Evolutionary conservation across 148 eudicot genomes (phyloP).

Genomic region (Silene conica): DNA sequence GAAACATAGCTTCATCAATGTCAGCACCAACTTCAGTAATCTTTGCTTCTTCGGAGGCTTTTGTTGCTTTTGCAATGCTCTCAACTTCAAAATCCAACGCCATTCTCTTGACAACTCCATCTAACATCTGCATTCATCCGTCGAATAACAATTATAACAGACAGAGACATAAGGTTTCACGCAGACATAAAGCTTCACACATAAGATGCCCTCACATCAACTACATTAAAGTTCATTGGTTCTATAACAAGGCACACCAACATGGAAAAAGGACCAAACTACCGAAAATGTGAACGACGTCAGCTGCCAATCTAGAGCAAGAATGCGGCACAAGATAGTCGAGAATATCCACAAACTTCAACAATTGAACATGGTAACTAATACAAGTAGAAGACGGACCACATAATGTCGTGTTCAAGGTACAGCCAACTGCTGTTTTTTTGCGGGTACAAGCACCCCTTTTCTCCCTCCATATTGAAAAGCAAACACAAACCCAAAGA

Average conservation of each 20-base stretch:
- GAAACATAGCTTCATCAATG: slow-evolving; percentile 27
- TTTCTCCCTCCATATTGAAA: background rate
- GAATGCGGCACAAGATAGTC: background rate
- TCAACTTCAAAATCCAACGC: slow-evolving; percentile 83
- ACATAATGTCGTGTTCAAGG: background rate
- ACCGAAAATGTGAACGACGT: background rate
- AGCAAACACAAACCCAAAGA: background rate
- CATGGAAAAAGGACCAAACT: background rate
- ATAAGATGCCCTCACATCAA: background rate
- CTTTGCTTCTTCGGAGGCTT: slow-evolving; percentile 66
- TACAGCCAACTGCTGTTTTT: too few relatives aligned
- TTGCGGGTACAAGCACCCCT: too few relatives aligned
- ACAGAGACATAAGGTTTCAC: background rate
- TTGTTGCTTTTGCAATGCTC: slow-evolving; percentile 65
- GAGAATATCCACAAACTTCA: background rate
- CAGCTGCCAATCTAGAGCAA: background rate
- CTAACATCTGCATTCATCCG: slow-evolving; percentile 59
- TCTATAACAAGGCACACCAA: background rate
- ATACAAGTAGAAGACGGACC: background rate
- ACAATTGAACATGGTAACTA: background rate
- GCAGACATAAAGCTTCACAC: too few relatives aligned
- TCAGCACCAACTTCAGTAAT: slow-evolving; percentile 89
- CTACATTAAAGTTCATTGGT: background rate
- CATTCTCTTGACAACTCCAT: slow-evolving; percentile 60
- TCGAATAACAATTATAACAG: background rate